These are phyloP conservation scores for Tricladium varicosporioides DNA, from an alignment of 2,329 filamentous ascomycete genomes.

Conservation along the genomic window DNA sequence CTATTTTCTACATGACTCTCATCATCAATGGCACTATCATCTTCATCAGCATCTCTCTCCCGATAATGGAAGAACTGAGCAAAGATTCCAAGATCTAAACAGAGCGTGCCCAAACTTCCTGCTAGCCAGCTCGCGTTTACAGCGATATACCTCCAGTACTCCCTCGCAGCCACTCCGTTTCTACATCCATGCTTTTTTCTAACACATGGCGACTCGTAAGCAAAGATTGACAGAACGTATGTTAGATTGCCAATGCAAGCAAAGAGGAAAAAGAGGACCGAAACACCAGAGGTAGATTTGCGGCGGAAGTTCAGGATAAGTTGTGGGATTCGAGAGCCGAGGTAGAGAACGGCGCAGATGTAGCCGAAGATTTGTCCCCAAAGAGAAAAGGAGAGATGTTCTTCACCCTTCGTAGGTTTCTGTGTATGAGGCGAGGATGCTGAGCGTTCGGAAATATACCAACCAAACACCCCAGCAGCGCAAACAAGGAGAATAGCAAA, in stretches of 20 bases:
- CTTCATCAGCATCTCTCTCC: slow-evolving; percentile 13
- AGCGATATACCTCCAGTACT: slow-evolving; percentile 80
- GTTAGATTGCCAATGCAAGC: slow-evolving; percentile 94
- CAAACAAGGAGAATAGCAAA: slow-evolving; percentile 78
- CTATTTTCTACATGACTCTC: background rate
- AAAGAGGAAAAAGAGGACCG: slow-evolving; percentile 93
- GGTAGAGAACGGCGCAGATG: slow-evolving; percentile 84
- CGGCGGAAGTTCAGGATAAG: slow-evolving; percentile 88
- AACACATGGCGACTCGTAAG: slow-evolving; percentile 74
- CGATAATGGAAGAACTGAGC: slow-evolving; percentile 87
- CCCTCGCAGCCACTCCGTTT: slow-evolving; percentile 59
- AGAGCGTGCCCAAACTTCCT: slow-evolving; percentile 82
- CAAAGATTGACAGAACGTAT: slow-evolving; percentile 88
- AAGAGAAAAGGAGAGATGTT: slow-evolving; percentile 64
- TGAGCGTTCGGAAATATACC: slow-evolving; percentile 65
- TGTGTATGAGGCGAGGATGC: slow-evolving; percentile 20
- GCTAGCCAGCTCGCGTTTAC: slow-evolving; percentile 90
- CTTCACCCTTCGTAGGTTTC: slow-evolving; percentile 20
- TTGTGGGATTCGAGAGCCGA: slow-evolving; percentile 86
- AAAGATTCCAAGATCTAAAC: slow-evolving; percentile 85
- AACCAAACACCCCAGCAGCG: slow-evolving; percentile 78
- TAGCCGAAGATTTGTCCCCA: slow-evolving; percentile 92
- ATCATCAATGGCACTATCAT: slow-evolving; percentile 11
- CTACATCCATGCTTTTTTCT: slow-evolving; percentile 47
- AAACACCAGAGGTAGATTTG: slow-evolving; percentile 90